Evolutionary conservation across 2,329 filamentous ascomycete genomes (phyloP), one percentile per base, ranked within the genome.

Genomic region (Talaromyces sp.): DNA sequence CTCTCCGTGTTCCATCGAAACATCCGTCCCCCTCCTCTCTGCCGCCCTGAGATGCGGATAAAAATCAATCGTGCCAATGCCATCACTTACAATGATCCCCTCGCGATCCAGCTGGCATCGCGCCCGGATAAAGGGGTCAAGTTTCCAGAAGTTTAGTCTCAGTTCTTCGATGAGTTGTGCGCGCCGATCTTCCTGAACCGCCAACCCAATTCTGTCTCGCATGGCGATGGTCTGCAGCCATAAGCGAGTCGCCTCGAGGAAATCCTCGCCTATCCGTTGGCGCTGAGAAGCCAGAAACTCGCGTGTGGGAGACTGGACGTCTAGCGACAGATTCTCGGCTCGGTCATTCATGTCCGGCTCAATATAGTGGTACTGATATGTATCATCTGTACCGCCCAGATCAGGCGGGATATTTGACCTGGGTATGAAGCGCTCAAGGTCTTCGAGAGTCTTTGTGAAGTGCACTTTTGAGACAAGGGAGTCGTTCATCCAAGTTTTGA

Each of bases 381-480:
- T 83, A 70, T 97, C 92, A 8, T 89, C 85, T 19, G 59, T 48
- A 43, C 94, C 94, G 24, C 92, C 93, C 5, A 97, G 82, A 66
- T 96, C 92, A 71, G 88, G 89, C 57, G 88, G 85, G 67, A 97
- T 90, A 59, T 89, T 87, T 43, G 82, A 81, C 39, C 82, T 81
- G 5, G 86, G 83, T 63, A 98, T 89, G 74, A 89, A 97, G 65
- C 88, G 82, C 66, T 89, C 85, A 61, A 98, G 82, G 59, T 97
- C 93, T 57, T 88, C 85, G 60, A 87, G 80, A 70, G 86, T 91
- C 74, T 91, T 93, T 63, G 91, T 93, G 76, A 97, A 97, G 76
- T 97, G 88, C 16, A 98, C 90, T 77, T 98, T 98, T 74, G 87
- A 85, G 22, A 94, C 94, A 27, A 99, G 94, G 10, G 98, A 93